Evolutionary conservation across 192 early-diverging fungal species (phyloP), one percentile per base, ranked within the genome.

Genomic region (Chytriomyces sp.): DNA sequence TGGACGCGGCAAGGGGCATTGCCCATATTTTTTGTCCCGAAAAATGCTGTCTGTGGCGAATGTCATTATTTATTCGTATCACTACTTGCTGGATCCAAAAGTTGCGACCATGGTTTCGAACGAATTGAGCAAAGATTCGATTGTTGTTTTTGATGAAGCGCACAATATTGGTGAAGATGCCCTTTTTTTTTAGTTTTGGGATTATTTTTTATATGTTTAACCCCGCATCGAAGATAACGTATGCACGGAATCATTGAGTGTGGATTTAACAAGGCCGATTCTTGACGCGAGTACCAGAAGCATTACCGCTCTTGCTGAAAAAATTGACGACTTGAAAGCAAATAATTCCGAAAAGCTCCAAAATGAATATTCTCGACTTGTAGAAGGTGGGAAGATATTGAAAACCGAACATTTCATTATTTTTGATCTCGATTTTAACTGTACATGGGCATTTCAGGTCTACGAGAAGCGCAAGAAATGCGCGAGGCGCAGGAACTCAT

Each of bases 81-180:
- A 99, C 79, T 99, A 99, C 78, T 89, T 99, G 85, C 85, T 99
- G n/a, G 98, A 99, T 81, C 98, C 98, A 23, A 99, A 99, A 84
- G 97, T 99, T 2, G 98, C 98, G 6, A 97, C 98, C 50, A 77
- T 98, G 65, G 94, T 99, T 45, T 98, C 96, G 5, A 95, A 93
- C 82, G 97, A 98, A 79, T 75, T 99, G 64, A 92, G 93, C 46
- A 94, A 92, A 81, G 94, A 98, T 62, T 91, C 92, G 48, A 98
- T 99, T 64, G 93, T 99, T n/a, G 93, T 99, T 0, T 99, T 99
- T 86, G 98, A 99, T 84, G 98, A 99, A 80, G 98, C 98, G 0
- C 97, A 99, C 86, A 98, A 99, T 79, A 98, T 99, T 72, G 97
- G 93, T 94, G 82, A 48, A 7, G 2, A 16, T 26, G 13, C 35